These are phyloP conservation scores for Cyclotella sp. DNA, from an alignment of 108 stramenopile genomes.

Conservation along the genomic window DNA sequence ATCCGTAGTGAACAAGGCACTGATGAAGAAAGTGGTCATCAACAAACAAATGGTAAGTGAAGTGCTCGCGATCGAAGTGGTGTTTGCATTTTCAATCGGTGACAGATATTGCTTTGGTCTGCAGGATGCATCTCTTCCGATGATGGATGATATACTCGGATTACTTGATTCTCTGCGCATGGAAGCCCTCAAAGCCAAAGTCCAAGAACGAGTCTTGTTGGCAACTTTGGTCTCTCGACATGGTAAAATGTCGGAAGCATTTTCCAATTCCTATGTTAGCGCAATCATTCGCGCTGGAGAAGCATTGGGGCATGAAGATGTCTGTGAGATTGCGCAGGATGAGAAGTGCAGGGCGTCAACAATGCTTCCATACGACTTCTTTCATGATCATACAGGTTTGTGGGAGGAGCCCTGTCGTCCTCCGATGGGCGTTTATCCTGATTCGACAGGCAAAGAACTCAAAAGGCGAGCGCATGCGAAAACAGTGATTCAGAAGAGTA, in stretches of 20 bases:
- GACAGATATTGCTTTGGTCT: background rate
- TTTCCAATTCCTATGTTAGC: conserved; percentile 85
- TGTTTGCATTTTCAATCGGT: background rate
- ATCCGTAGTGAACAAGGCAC: conserved; percentile 58
- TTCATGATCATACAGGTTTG: conserved; percentile 71
- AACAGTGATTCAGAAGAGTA: conserved; percentile 82
- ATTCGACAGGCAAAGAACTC: conserved; percentile 70
- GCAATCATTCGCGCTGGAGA: conserved; percentile 85
- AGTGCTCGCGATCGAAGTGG: background rate
- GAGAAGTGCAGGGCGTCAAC: conserved; percentile 72
- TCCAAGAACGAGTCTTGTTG: conserved; percentile 76
- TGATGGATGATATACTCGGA: conserved; percentile 58
- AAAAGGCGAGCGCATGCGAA: conserved; percentile 78
- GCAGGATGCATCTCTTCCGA: conserved; percentile 56
- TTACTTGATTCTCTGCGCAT: conserved; percentile 72
- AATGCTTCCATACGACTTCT: conserved; percentile 84
- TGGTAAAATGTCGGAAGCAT: conserved; percentile 79
- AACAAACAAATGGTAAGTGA: conserved; percentile 50
- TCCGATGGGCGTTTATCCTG: conserved; percentile 53
- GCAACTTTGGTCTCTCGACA: conserved; percentile 67
- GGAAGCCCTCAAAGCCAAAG: conserved; percentile 69
- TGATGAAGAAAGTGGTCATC: conserved; percentile 55
- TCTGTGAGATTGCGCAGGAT: conserved; percentile 82
- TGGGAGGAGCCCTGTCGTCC: conserved; percentile 92
- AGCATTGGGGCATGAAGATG: conserved; percentile 80